Evolutionary conservation across 75 land plant species (phyloP).

Genomic region (Cryptomeria japonica): DNA sequence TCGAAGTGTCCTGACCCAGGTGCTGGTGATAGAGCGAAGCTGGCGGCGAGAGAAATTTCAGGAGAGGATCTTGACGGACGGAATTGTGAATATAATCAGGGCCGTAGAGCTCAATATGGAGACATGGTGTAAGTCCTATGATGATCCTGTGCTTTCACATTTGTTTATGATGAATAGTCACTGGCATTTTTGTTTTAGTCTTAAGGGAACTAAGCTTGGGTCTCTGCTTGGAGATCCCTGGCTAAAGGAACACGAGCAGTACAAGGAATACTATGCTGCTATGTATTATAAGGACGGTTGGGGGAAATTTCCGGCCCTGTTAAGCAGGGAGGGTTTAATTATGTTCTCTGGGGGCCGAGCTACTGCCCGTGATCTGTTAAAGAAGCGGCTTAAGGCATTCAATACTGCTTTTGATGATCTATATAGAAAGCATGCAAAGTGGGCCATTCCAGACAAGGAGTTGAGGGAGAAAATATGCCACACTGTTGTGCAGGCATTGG

Average conservation of each 20-base stretch:
- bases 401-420: slow-evolving; percentile 57
- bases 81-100: slow-evolving; percentile 43
- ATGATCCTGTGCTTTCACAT: slow-evolving; percentile 38
- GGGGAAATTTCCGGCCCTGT: slow-evolving; percentile 47
- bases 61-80: slow-evolving; percentile 38
- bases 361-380: slow-evolving; percentile 72
- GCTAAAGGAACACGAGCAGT: slow-evolving; percentile 51
- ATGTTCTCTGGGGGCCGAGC: slow-evolving; percentile 60
- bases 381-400: slow-evolving; percentile 69
- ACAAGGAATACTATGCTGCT: slow-evolving; percentile 44
- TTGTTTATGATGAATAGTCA: slow-evolving; percentile 78
- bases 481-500: slow-evolving; percentile 35
- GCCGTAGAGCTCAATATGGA: slow-evolving; percentile 60
- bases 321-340: slow-evolving; percentile 63
- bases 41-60: slow-evolving; percentile 55
- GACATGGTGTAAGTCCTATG: slow-evolving; percentile 43
- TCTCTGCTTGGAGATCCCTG: slow-evolving; percentile 65
- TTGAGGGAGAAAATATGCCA: slow-evolving; percentile 53
- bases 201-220: slow-evolving; percentile 58
- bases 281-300: slow-evolving; percentile 63
- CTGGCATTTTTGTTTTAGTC: slow-evolving; percentile 43
- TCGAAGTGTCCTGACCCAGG: slow-evolving; percentile 52
- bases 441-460: slow-evolving; percentile 60
- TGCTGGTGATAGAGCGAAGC: slow-evolving; percentile 54
- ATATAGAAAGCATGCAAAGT: slow-evolving; percentile 51